Evolutionary conservation across 257 asterid genomes (phyloP).

Genomic region (Penstemon barbatus): DNA sequence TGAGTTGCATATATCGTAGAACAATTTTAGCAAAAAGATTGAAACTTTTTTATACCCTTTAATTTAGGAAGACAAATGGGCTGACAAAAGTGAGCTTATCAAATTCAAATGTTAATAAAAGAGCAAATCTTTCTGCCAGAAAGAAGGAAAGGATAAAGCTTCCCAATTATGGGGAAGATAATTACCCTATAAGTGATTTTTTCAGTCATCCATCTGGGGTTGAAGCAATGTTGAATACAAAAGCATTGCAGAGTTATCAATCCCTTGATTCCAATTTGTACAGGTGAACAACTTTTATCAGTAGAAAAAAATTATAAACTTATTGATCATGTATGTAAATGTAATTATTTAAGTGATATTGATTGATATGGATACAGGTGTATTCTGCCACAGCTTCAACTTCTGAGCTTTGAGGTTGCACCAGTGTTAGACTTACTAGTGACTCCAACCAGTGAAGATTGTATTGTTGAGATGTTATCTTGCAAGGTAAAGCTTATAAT

Average conservation of each 20-base stretch:
- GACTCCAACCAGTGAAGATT: conserved; percentile 55
- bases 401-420: conserved; percentile 74
- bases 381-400: conserved; percentile 68
- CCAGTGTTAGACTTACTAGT: conserved; percentile 80
- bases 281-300: conserved; percentile 42
- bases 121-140: conserved; percentile 65
- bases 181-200: conserved; percentile 57
- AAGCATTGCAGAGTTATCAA: conserved; percentile 69
- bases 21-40: conserved; percentile 20
- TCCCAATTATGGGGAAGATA: conserved; percentile 48
- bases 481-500: conserved; percentile 60
- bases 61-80: conserved; percentile 46
- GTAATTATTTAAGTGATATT: conserved; percentile 5
- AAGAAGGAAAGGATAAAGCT: conserved; percentile 69
- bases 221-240: conserved; percentile 72
- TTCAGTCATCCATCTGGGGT: conserved; percentile 74
- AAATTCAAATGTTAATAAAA: conserved; percentile 53
- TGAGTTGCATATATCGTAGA: background rate
- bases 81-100: conserved; percentile 38
- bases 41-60: background rate
- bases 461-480: conserved; percentile 71
- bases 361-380: conserved; percentile 58
- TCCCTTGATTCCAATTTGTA: conserved; percentile 67
- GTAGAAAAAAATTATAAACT: background rate
- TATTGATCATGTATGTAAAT: background rate